Evolutionary conservation across 2,329 filamentous ascomycete species (phyloP).

Genomic region (Apiospora aurea): DNA sequence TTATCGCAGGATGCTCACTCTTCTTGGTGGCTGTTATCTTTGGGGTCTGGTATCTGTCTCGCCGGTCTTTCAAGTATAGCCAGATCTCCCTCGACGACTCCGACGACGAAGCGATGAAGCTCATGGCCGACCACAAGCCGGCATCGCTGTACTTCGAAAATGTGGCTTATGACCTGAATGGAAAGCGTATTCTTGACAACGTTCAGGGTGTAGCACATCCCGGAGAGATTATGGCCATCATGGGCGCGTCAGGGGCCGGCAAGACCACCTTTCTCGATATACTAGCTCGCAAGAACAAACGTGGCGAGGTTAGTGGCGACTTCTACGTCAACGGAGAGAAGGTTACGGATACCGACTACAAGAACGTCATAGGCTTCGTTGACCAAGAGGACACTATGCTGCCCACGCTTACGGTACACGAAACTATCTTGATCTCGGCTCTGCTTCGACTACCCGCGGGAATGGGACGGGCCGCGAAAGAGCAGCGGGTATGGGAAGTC

Average conservation of each 20-base stretch:
- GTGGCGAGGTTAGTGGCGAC: slow-evolving; percentile 77
- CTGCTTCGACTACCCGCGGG: slow-evolving; percentile 88
- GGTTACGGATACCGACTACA: slow-evolving; percentile 83
- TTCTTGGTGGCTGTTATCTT: slow-evolving; percentile 90
- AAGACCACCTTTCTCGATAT: slow-evolving; percentile 99
- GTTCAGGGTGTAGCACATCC: slow-evolving; percentile 89
- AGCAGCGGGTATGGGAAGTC: slow-evolving; percentile 89
- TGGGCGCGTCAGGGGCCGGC: slow-evolving; percentile 96
- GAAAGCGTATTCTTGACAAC: slow-evolving; percentile 81
- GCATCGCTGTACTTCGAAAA: slow-evolving; percentile 88
- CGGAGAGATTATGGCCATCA: slow-evolving; percentile 96
- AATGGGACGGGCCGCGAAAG: slow-evolving; percentile 88
- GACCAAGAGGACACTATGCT: slow-evolving; percentile 99
- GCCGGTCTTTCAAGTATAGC: slow-evolving; percentile 73
- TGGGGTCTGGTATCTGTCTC: slow-evolving; percentile 84
- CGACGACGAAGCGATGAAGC: slow-evolving; percentile 84
- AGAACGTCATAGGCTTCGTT: slow-evolving; percentile 92
- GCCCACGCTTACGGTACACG: slow-evolving; percentile 93
- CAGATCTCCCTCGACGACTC: slow-evolving; percentile 87
- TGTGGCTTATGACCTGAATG: slow-evolving; percentile 85
- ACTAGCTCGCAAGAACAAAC: slow-evolving; percentile 94
- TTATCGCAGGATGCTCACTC: slow-evolving; percentile 85
- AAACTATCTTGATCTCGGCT: slow-evolving; percentile 95
- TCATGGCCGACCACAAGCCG: slow-evolving; percentile 91
- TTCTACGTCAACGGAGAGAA: slow-evolving; percentile 96